phyloP scores from a whole-genome alignment of 192 early-diverging fungal genomes.

The Piromyces sp. region DNA sequence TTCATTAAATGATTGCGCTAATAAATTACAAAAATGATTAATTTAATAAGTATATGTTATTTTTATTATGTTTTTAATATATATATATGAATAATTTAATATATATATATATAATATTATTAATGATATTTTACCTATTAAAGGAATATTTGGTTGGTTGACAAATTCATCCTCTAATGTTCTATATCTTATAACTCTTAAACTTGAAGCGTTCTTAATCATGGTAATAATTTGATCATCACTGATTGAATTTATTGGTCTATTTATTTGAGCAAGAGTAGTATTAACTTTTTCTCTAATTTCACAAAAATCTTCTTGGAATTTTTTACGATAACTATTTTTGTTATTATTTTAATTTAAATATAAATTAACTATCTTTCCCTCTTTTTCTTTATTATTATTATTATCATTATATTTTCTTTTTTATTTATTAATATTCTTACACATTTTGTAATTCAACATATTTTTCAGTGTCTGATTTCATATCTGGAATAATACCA shows the following conservation, averaged over 20 bases:
- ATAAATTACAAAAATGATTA: background rate
- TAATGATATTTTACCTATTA: constrained; percentile 42
- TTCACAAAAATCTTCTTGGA: constrained; percentile 36
- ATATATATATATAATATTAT: too few relatives aligned
- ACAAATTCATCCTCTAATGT: constrained; percentile 33
- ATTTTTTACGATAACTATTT: constrained; percentile 58
- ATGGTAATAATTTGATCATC: constrained; percentile 52
- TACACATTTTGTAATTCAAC: constrained; percentile 69
- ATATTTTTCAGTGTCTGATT: constrained; percentile 78
- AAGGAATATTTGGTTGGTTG: constrained; percentile 14
- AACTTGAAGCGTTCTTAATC: constrained; percentile 59
- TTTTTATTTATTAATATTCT: background rate
- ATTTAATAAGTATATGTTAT: too few relatives aligned
- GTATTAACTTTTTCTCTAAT: constrained; percentile 16
- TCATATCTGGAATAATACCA: constrained; percentile 90
- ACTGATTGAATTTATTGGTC: constrained; percentile 31
- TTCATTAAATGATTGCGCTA: constrained; percentile 4
- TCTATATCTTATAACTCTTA: constrained; percentile 51
- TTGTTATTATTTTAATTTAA: background rate
- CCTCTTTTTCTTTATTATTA: too few relatives aligned
- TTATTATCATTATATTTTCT: too few relatives aligned
- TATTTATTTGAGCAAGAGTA: constrained; percentile 22
- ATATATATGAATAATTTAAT: too few relatives aligned
- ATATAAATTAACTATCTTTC: too few relatives aligned
- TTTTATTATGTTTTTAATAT: too few relatives aligned